A percentile compares a stretch with the other conserved stretches of the same genome.
Conservation (phyloP, 495 filamentous ascomycete species). For the Daldinia childiae region DNA sequence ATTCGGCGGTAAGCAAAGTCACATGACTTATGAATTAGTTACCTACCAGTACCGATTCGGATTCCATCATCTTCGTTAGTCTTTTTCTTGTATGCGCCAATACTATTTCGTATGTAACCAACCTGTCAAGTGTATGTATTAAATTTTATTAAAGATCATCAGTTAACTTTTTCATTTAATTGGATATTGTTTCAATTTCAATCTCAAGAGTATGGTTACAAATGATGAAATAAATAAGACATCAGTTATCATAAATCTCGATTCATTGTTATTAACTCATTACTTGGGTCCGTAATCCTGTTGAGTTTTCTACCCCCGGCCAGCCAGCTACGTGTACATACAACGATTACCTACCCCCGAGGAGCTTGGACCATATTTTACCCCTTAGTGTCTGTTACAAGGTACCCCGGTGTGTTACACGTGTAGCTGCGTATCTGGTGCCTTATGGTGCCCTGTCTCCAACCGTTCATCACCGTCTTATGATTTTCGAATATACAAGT, state of each 20-base stretch:
- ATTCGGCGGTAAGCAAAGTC: not conserved
- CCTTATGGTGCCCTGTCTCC: not conserved
- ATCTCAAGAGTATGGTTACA: not conserved
- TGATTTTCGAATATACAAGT: slow-evolving; percentile 3
- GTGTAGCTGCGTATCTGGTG: slow-evolving; percentile 32
- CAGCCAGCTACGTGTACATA: slow-evolving; percentile 4
- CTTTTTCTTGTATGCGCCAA: not conserved
- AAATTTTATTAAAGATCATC: not conserved
- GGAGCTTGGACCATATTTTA: not conserved
- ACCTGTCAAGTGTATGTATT: not conserved
- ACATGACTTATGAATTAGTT: not conserved
- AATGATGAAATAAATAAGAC: not conserved
- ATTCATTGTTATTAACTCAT: not conserved
- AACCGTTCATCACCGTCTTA: not conserved
- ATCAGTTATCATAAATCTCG: not conserved
- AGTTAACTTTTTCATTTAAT: not conserved
- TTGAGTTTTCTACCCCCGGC: not conserved
- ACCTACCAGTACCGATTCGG: not conserved
- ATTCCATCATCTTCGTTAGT: not conserved
- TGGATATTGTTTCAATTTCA: not conserved
- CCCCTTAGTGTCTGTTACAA: slow-evolving; percentile 10
- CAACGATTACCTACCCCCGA: not conserved
- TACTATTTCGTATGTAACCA: not conserved
- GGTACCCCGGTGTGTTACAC: slow-evolving; percentile 27
- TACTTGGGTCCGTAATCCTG: not conserved